Base-by-base conservation (phyloP, 352 stramenopile genomes). In the Phytopythium delawarense region DNA sequence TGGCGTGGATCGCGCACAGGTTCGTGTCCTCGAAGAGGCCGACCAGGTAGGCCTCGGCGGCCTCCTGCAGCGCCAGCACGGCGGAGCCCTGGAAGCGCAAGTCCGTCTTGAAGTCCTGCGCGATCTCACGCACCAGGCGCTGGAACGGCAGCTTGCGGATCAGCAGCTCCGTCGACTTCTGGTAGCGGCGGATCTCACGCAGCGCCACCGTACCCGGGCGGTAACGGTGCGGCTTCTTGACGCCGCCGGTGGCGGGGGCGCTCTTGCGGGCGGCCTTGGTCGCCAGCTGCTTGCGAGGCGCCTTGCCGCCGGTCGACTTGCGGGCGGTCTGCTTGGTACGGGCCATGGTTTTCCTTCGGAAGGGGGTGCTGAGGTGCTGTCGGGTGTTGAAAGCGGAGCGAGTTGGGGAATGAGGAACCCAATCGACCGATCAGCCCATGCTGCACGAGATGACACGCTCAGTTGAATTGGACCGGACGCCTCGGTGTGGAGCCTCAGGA, bases 111-210 rank as follows among this genome's bases (percentile, higher is more conserved):
- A 89, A 90, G 66, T 93, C 82, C 64, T 91, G 81, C n/a, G 81
- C 79, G 66, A 93, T 92, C 63, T 98, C 92, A 50, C 92, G 83
- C 37, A 98, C 96, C n/a, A 99, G 80, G 57, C 97, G 81, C 61
- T 97, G 93, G 80, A 99, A 99, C 32, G 96, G 97, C 23, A 99
- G 82, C 76, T 97, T 96, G 57, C 97, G 92, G 62, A 99, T 84
- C 49, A 99, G 71, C 23, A 99, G 83, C 65, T 99, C 95, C 12
- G 97, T 99, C 57, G 81, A 97, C 61, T 89, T 90, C 84, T 99
- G 97, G 80, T 98, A 99, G 49, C 84, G 76, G 67, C 97, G 84
- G 71, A 99, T 99, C 75, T 99, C 97, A 79, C 89, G 86, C 21
- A 99, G 78, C n/a, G 96, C 96, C 34, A 83, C 69, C 77, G 94